These are phyloP conservation scores for Aphanocladium album DNA, from an alignment of 2,329 filamentous ascomycete genomes.

Conservation along the genomic window DNA sequence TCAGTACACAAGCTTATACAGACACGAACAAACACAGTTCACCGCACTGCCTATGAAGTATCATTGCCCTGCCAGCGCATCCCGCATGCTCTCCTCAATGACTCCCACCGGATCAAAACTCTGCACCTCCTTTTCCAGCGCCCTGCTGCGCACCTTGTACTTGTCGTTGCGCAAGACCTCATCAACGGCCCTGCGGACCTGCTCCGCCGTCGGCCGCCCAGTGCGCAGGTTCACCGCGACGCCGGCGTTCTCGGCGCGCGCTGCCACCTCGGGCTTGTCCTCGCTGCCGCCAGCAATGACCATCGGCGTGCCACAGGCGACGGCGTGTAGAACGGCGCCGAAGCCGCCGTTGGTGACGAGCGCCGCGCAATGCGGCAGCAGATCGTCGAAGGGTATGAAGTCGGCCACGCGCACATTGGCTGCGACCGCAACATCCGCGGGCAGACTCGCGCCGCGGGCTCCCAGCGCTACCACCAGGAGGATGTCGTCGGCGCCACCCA, in stretches of 20 bases:
- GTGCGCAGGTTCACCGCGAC: background rate
- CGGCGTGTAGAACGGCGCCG: slow-evolving; percentile 20
- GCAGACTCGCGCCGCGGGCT: slow-evolving; percentile 20
- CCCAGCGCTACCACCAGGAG: slow-evolving; percentile 29
- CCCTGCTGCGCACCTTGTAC: background rate
- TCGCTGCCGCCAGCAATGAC: background rate
- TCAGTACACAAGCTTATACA: too few relatives aligned
- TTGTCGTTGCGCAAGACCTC: background rate
- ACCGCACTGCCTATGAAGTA: background rate
- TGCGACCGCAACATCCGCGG: slow-evolving; percentile 27
- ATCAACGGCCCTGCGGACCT: background rate
- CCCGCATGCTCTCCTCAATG: background rate
- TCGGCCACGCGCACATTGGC: slow-evolving; percentile 39
- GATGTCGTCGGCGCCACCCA: slow-evolving; percentile 35
- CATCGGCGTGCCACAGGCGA: background rate
- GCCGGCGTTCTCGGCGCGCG: background rate
- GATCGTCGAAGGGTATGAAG: slow-evolving; percentile 43
- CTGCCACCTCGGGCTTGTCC: background rate
- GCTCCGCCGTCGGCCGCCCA: background rate
- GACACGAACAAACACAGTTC: background rate
- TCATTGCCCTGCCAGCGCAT: background rate
- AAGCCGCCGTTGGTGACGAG: slow-evolving; percentile 48
- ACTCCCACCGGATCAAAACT: background rate
- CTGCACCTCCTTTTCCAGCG: background rate
- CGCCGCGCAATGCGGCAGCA: slow-evolving; percentile 39